Evolutionary conservation across 2,329 filamentous ascomycete species (phyloP), one percentile per base, ranked within the genome.

Genomic region (Microcyclospora pomicola): DNA sequence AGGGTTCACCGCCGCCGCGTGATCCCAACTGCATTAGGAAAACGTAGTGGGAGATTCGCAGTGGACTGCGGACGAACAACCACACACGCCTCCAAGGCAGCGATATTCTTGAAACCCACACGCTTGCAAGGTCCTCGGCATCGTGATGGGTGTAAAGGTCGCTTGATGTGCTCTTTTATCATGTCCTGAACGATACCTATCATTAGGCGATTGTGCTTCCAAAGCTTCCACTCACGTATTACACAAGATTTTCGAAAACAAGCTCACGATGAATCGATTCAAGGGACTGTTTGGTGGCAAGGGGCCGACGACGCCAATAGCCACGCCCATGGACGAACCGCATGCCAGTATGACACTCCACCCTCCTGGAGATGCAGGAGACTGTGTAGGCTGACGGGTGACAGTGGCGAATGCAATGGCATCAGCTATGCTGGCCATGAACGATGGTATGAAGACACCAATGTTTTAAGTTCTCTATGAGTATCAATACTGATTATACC

Each of bases 261-360:
- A 9, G n/a, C 42, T 39, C 34, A 46, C 42, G 13, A 55, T 55
- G 52, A 50, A 48, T 39, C 46, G 50, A 11, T 35, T 63, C 19
- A 56, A 58, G 46, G 60, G 60, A 38, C 64, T 59, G 58, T 56
- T 67, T 15, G 51, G 55, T 33, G 51, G 51, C 19, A 60, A 56
- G 48, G 47, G 19, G 7, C 47, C 38, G 48, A 40, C 31, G 45
- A 56, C 36, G 57, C 62, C 35, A 69, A 69, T 31, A 69, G 68
- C 10, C 41, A 72, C 69, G 52, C 67, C 73, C 44, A 52, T 72
- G 35, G 66, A 69, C 44, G 75, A 79, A 58, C 62, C 72, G 35
- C 66, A 71, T 69, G 46, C 68, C 73, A 48, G 77, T 46, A 71
- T 79, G 64, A 33, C 34, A 77, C 62, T 33, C 27, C 4, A 15